phyloP scores from a whole-genome alignment of 306 rosid species.

The Trichosanthes truncata region DNA sequence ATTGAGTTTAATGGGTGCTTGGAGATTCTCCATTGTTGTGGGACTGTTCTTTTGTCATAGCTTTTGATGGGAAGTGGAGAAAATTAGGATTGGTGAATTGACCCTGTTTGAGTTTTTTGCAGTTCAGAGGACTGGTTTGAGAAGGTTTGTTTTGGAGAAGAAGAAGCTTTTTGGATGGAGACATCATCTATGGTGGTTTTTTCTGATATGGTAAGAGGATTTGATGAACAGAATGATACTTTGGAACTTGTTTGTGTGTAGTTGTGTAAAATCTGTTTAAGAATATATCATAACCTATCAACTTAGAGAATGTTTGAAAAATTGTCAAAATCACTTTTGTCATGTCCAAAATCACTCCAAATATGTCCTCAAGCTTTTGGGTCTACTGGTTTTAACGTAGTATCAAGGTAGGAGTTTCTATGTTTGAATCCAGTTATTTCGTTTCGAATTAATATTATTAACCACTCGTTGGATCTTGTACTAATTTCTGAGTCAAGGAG shows the following conservation, averaged over 20 bases:
- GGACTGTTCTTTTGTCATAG: background rate
- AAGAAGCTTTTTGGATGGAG: constrained; percentile 38
- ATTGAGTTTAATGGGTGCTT: background rate
- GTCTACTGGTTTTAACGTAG: background rate
- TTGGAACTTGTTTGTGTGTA: background rate
- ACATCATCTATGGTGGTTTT: constrained; percentile 39
- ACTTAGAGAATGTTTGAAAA: too few species aligned
- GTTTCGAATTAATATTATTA: background rate
- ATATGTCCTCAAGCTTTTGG: background rate
- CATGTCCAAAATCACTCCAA: too few species aligned
- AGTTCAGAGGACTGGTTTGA: constrained; percentile 18
- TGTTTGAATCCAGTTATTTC: background rate
- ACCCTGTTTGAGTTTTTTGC: background rate
- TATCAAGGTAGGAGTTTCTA: background rate
- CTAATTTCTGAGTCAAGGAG: background rate
- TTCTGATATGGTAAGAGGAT: constrained; percentile 51
- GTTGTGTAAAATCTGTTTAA: background rate
- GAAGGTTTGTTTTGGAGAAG: constrained; percentile 4
- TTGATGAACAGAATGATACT: background rate
- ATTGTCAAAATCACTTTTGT: too few species aligned
- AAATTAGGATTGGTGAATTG: background rate
- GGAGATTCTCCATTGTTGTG: background rate
- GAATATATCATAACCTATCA: background rate
- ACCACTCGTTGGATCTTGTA: background rate
- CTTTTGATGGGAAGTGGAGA: background rate